Evolutionary conservation across 2,329 filamentous ascomycete genomes (phyloP).

Genomic region (Scolecobasidium constrictum): DNA sequence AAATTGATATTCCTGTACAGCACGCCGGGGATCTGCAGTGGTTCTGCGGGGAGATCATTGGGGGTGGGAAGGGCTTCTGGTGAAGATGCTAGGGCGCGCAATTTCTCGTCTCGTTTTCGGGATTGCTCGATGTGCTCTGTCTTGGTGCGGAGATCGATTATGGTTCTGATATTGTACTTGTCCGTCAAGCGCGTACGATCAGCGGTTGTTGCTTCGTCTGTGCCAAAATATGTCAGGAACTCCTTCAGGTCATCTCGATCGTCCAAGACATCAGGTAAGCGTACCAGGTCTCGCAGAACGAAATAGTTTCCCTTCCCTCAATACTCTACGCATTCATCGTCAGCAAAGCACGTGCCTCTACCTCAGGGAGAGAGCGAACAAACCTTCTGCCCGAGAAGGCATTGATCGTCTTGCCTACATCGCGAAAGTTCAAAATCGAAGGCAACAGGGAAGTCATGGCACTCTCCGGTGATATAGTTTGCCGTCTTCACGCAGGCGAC

Average conservation of each 20-base stretch:
- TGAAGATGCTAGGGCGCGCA: conserved; percentile 23
- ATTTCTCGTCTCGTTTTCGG: conserved; percentile 45
- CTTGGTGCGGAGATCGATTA: conserved; percentile 73
- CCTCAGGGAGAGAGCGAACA: neutral
- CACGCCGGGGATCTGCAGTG: conserved; percentile 52
- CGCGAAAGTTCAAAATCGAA: conserved; percentile 63
- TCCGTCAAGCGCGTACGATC: conserved; percentile 52
- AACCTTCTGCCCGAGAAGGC: conserved; percentile 22
- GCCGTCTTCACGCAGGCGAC: no score
- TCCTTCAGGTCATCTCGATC: conserved; percentile 28
- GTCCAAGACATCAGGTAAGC: neutral
- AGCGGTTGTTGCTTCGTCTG: conserved; percentile 58
- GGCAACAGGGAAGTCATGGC: conserved; percentile 29
- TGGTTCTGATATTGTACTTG: conserved; percentile 54
- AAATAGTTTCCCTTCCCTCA: conserved; percentile 12
- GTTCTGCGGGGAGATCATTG: conserved; percentile 42
- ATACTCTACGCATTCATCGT: neutral
- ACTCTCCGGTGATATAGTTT: neutral
- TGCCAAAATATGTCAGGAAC: no score
- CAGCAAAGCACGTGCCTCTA: neutral
- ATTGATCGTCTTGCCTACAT: conserved; percentile 62
- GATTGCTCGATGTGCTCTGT: conserved; percentile 64
- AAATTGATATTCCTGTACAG: conserved; percentile 59
- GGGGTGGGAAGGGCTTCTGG: conserved; percentile 30
- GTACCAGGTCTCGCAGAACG: conserved; percentile 8